phyloP scores from a whole-genome alignment of 208 protist species.

The Leptomonas pyrrhocoris region DNA sequence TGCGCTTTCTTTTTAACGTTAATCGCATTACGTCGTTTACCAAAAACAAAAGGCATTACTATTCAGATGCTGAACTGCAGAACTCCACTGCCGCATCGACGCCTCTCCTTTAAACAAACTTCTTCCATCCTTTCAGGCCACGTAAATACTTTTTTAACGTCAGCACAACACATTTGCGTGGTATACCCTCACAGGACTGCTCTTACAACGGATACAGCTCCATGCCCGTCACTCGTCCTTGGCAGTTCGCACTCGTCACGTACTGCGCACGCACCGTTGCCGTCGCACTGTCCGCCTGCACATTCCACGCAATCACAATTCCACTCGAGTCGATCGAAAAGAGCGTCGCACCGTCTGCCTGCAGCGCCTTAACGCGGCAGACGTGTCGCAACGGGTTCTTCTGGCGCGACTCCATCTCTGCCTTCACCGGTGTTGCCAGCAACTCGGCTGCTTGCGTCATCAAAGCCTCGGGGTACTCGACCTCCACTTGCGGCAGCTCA shows the following conservation, averaged over 20 bases:
- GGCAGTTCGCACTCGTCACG: conserved; percentile 74
- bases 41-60: too few relatives aligned
- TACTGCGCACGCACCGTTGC: conserved; percentile 34
- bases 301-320: conserved; percentile 53
- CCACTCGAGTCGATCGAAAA: conserved; percentile 72
- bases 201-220: conserved; percentile 29
- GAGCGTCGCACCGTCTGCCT: conserved; percentile 30
- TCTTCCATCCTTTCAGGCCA: too few relatives aligned
- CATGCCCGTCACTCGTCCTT: conserved; percentile 70
- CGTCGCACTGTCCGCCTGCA: background rate
- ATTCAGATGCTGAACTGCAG: too few relatives aligned
- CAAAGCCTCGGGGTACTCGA: conserved; percentile 34
- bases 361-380: conserved; percentile 58
- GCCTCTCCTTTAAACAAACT: too few relatives aligned
- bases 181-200: conserved; percentile 2
- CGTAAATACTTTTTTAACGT: too few relatives aligned
- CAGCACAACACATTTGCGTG: too few relatives aligned
- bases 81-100: too few relatives aligned
- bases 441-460: conserved; percentile 18
- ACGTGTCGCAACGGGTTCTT: conserved; percentile 62
- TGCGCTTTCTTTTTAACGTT: too few relatives aligned
- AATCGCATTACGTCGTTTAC: too few relatives aligned
- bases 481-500: conserved; percentile 3
- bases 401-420: conserved; percentile 31
- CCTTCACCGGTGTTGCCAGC: conserved; percentile 22